Evolutionary conservation across 768 basidiomycete genomes (phyloP).

Genomic region (Pholiota molesta): DNA sequence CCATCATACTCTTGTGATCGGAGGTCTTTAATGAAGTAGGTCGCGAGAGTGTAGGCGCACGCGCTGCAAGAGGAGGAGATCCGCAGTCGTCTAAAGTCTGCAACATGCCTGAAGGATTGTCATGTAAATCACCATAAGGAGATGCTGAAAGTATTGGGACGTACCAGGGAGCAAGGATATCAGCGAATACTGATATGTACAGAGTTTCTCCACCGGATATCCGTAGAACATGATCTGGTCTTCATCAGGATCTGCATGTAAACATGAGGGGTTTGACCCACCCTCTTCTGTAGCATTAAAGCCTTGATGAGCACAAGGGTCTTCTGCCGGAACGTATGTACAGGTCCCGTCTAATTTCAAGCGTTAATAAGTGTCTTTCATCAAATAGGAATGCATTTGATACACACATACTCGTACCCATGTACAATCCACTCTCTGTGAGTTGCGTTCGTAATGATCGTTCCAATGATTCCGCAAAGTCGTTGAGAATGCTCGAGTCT

Average conservation of each 20-base stretch:
- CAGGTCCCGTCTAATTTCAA: slow-evolving; percentile 72
- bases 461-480: slow-evolving; percentile 82
- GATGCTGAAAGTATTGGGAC: slow-evolving; percentile 20
- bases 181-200: slow-evolving; percentile 98
- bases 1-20: slow-evolving; percentile 87
- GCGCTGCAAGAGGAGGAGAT: slow-evolving; percentile 77
- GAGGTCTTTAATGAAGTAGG: slow-evolving; percentile 86
- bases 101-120: slow-evolving; percentile 64
- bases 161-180: slow-evolving; percentile 88
- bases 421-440: slow-evolving; percentile 93
- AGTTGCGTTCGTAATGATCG: slow-evolving; percentile 73
- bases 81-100: slow-evolving; percentile 92
- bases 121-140: not conserved
- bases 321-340: slow-evolving; percentile 91
- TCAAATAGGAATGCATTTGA: not conserved
- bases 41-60: slow-evolving; percentile 56
- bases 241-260: slow-evolving; percentile 1
- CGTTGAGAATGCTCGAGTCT: slow-evolving; percentile 85
- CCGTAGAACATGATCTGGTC: slow-evolving; percentile 93
- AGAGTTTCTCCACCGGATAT: slow-evolving; percentile 93
- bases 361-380: slow-evolving; percentile 4
- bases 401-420: slow-evolving; percentile 84
- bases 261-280: slow-evolving; percentile 28
- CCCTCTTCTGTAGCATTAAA: slow-evolving; percentile 91
- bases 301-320: slow-evolving; percentile 94